Percentiles rank a stretch among this genome's conserved stretches.
Evolutionary conservation across 2,329 filamentous ascomycete species (phyloP).

Genomic region (Exophiala oligosperma): DNA sequence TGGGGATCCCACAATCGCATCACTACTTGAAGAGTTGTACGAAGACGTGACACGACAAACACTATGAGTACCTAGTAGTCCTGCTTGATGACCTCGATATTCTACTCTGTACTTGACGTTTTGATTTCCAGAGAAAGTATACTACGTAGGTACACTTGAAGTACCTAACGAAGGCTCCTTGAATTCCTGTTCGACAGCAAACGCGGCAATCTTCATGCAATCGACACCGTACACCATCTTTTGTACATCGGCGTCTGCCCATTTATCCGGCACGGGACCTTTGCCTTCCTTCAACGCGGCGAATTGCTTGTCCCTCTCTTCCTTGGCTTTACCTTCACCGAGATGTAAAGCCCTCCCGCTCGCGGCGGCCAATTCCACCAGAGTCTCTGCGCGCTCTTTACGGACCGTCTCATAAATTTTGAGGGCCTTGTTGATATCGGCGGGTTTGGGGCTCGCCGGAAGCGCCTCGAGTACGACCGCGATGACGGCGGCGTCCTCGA

Average conservation of each 20-base stretch:
- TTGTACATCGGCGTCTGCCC: slow-evolving; percentile 69
- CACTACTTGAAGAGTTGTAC: no score
- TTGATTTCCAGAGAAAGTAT: no score
- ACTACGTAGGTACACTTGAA: no score
- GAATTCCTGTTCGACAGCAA: no score
- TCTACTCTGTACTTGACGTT: no score
- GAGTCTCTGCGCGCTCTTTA: slow-evolving; percentile 56
- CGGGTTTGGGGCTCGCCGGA: slow-evolving; percentile 42
- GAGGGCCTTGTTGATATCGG: slow-evolving; percentile 54
- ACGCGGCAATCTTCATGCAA: slow-evolving; percentile 45
- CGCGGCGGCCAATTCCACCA: slow-evolving; percentile 59
- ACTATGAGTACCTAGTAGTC: no score
- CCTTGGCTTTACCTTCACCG: slow-evolving; percentile 59
- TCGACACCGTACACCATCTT: slow-evolving; percentile 66
- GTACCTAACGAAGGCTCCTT: no score
- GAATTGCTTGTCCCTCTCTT: slow-evolving; percentile 59
- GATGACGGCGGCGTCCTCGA: slow-evolving; percentile 63
- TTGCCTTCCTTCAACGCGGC: slow-evolving; percentile 52
- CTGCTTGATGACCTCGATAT: no score
- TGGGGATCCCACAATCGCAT: no score
- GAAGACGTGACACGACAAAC: no score
- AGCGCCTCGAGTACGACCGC: slow-evolving; percentile 52
- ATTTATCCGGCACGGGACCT: slow-evolving; percentile 62
- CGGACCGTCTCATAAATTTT: slow-evolving; percentile 58
- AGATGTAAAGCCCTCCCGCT: slow-evolving; percentile 57